Percentiles rank a stretch among this genome's conserved stretches.
Conservation (phyloP, 2,329 filamentous ascomycete genomes). For the Pseudocercospora macadamiae region DNA sequence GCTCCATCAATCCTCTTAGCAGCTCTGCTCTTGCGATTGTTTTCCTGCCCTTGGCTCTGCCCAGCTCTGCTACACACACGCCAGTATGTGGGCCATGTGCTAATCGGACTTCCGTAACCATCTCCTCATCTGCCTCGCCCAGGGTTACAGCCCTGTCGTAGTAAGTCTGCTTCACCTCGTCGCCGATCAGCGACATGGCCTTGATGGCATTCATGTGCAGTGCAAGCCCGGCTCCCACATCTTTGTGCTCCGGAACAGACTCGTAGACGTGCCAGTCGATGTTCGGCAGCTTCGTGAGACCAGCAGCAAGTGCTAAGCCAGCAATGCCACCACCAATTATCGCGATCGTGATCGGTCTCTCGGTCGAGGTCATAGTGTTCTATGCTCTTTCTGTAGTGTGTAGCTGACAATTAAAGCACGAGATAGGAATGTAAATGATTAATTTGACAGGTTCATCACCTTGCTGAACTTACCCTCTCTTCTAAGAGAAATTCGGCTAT, state of each 20-base stretch:
- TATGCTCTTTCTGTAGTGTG: background rate
- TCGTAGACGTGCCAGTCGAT: slow-evolving; percentile 57
- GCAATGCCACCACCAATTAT: slow-evolving; percentile 57
- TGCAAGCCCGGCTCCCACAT: slow-evolving; percentile 55
- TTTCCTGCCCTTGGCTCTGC: slow-evolving; percentile 39
- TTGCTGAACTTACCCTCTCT: background rate
- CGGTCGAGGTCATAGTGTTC: slow-evolving; percentile 11
- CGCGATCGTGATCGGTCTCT: slow-evolving; percentile 43
- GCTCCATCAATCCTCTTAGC: slow-evolving; percentile 52
- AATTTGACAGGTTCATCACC: too few species aligned
- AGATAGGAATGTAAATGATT: too few species aligned
- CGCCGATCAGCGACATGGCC: slow-evolving; percentile 46
- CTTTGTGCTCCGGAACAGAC: slow-evolving; percentile 49
- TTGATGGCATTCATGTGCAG: slow-evolving; percentile 58
- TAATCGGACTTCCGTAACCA: slow-evolving; percentile 39
- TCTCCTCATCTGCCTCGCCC: slow-evolving; percentile 43
- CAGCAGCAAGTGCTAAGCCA: slow-evolving; percentile 54
- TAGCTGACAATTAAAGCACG: background rate
- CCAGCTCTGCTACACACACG: slow-evolving; percentile 45
- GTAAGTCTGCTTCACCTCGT: slow-evolving; percentile 49
- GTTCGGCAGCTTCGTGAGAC: slow-evolving; percentile 46
- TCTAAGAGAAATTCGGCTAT: too few species aligned
- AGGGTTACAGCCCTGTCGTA: slow-evolving; percentile 52
- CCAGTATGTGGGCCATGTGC: slow-evolving; percentile 42
- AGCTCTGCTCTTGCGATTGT: slow-evolving; percentile 53